Base-by-base conservation (phyloP, 1,284 basidiomycete species). In the Sphagnurus paluster region DNA sequence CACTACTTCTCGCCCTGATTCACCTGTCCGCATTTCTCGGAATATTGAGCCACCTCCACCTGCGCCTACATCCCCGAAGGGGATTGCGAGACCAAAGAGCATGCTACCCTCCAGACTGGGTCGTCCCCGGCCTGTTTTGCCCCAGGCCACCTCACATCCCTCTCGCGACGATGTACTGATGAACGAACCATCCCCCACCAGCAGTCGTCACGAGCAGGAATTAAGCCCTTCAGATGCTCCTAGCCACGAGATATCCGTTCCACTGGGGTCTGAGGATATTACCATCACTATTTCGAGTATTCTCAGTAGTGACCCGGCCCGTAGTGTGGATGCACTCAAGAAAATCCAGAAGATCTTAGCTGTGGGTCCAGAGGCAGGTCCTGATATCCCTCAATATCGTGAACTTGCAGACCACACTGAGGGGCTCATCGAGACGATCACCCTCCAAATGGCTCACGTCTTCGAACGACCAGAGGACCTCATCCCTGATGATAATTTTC, bases 271-370 rank as follows among this genome's bases (percentile, higher is more conserved):
- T 5, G 83, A 87, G 47, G 83, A 83, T 54, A 84, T 91, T 49
- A 82, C 84, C 2, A 72, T 90, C 46, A 84, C 80, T 7, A 92
- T 91, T 45, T 91, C 87, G 16, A 89, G 83, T 50, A 90, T 93
- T 42, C 74, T 92, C 45, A 93, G 88, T 63, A 90, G 84, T 54
- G 92, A 97, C 69, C 77, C 91, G 0, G 73, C 82, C 21, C 79
- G 87, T 37, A 91, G 92, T 57, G 93, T 98, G n/a, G 90, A 96
- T 47, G 93, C 93, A 0, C 74, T 99, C 58, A 99, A 99, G 72
- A 87, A 84, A 58, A 80, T 96, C 32, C 92, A 97, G 62, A 85
- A 82, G 57, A 82, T 90, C 48, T 72, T 96, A 4, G 80, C 86
- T 51, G 71, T 86, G 13, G 80, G 83, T 6, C 84, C 89, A 9